Base-by-base conservation (phyloP, 371 early-diverging fungal species). In the Mortierella sp. region DNA sequence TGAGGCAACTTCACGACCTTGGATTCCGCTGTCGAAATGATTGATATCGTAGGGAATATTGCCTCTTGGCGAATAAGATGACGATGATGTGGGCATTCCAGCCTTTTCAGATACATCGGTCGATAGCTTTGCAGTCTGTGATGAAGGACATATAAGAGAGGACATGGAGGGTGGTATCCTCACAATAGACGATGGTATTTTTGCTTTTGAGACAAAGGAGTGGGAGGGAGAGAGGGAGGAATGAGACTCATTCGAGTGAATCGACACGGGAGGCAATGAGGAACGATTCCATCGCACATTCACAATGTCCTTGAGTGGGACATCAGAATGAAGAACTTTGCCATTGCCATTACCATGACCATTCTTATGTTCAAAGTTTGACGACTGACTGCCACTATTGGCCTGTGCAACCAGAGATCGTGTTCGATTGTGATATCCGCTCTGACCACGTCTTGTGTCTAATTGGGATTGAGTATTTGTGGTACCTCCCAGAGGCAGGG, bases 281-380 rank as follows among this genome's bases (percentile, higher is more conserved):
- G 67, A 67, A 11, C 52, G 47, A 48, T 69, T 69, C 69, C 63
- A 74, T 10, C 59, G 68, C 52, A 33, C 58, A 47, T 38, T 67
- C 50, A 55, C 41, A 41, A 65, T 32, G 33, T 32, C 36, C 19
- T 57, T 21, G 36, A 43, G 48, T 28, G 43, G 4, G 61, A 38
- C 19, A 36, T 3, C 28, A 47, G 58, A 32, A 40, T 53, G 7
- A 58, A 67, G 19, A 32, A 32, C 67, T 55, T 43, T 40, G 32
- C 0, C 62, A 53, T 69, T 40, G 19, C 22, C 55, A 53, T 68
- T 61, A 22, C 24, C 43, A 61, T 61, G 28, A 50, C 53, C 21
- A 36, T 58, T 58, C 33, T 58, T 21, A 16, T 45, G 45, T 15
- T 33, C 33, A 33, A 19, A 19, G 21, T 24, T 38, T 28, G 32